These are phyloP conservation scores for Kazachstania psychrophila DNA, from an alignment of 805 yeast genomes.

Conservation along the genomic window DNA sequence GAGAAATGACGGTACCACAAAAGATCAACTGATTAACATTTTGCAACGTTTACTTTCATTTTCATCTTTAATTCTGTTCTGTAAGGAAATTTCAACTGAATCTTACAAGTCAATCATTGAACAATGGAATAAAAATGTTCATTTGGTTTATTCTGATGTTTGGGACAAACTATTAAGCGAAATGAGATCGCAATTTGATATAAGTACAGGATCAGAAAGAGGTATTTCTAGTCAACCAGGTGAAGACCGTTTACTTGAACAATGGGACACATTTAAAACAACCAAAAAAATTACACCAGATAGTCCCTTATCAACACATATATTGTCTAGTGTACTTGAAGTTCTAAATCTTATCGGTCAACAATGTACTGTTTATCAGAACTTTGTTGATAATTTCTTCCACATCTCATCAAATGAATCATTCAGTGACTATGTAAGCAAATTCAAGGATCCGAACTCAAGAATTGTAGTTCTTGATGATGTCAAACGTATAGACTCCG, in stretches of 20 bases:
- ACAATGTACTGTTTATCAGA: slow-evolving; percentile 38
- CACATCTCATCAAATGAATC: slow-evolving; percentile 34
- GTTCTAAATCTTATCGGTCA: slow-evolving; percentile 16
- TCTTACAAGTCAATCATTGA: slow-evolving; percentile 38
- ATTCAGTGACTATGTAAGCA: slow-evolving; percentile 38
- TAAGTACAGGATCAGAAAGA: slow-evolving; percentile 2
- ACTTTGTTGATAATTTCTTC: slow-evolving; percentile 38
- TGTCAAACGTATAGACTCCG: slow-evolving; percentile 35
- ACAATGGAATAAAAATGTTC: slow-evolving; percentile 33
- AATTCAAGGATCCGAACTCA: slow-evolving; percentile 17
- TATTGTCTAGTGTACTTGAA: slow-evolving; percentile 9
- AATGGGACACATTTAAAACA: slow-evolving; percentile 14
- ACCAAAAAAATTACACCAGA: slow-evolving; percentile 9
- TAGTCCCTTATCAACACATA: slow-evolving; percentile 5
- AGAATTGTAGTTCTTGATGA: slow-evolving; percentile 24
- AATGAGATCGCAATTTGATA: slow-evolving; percentile 1
- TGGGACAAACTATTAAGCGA: slow-evolving; percentile 11
- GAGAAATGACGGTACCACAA: slow-evolving; percentile 25
- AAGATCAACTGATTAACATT: slow-evolving; percentile 24
- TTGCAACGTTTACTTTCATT: slow-evolving; percentile 36
- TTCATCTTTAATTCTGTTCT: slow-evolving; percentile 44
- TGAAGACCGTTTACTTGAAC: slow-evolving; percentile 7
- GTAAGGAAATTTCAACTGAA: slow-evolving; percentile 45
- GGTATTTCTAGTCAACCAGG: slow-evolving; percentile 6
- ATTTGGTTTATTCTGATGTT: slow-evolving; percentile 29